Percentiles rank a stretch among this genome's conserved stretches.
Evolutionary conservation across 2,329 filamentous ascomycete species (phyloP).

Genomic region (Ophiostoma triangulosporum): DNA sequence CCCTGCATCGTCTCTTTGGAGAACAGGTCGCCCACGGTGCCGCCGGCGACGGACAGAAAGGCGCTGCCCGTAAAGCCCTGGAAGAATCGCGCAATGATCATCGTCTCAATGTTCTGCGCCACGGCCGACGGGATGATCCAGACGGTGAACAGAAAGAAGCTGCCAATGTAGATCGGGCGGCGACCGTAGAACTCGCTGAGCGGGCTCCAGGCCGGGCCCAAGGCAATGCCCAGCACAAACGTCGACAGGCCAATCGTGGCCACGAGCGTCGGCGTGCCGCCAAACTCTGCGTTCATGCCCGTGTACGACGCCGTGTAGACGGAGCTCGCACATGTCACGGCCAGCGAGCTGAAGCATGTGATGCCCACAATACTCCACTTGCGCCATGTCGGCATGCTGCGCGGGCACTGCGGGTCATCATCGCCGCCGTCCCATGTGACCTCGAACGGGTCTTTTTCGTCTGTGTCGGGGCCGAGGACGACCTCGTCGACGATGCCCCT

Average conservation of each 20-base stretch:
- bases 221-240: constrained; percentile 63
- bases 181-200: constrained; percentile 71
- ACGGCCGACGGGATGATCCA: constrained; percentile 74
- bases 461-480: not conserved
- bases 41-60: constrained; percentile 63
- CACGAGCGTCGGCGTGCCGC: constrained; percentile 51
- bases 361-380: constrained; percentile 74
- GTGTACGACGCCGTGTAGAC: constrained; percentile 75
- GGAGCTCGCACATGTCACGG: constrained; percentile 66
- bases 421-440: constrained; percentile 64
- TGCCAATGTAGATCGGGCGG: constrained; percentile 63
- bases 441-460: constrained; percentile 33
- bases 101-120: constrained; percentile 66
- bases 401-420: constrained; percentile 59
- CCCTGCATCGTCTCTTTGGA: constrained; percentile 51
- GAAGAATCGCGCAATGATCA: constrained; percentile 67
- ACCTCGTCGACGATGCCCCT: not conserved
- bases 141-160: constrained; percentile 61
- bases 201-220: constrained; percentile 51
- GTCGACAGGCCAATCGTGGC: constrained; percentile 69
- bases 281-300: constrained; percentile 64
- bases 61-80: constrained; percentile 57
- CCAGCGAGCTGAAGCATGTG: constrained; percentile 59
- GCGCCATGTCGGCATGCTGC: constrained; percentile 47
- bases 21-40: constrained; percentile 75